Conservation (phyloP, 495 filamentous ascomycete genomes). For the Trichoderma orchidacearum region DNA sequence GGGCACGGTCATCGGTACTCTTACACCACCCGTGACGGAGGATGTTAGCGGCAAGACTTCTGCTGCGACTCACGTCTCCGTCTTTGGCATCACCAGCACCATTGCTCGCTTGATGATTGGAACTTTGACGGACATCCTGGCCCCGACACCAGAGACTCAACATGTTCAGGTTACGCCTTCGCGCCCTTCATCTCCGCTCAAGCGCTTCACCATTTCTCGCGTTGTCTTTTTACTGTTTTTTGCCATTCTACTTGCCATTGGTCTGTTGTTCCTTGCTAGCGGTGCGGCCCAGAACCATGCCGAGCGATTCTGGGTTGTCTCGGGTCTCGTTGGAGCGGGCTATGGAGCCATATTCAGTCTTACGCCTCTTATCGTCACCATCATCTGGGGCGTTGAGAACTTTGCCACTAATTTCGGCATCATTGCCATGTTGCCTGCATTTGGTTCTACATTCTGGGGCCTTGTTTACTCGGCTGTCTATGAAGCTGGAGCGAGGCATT, state of each 20-base stretch:
- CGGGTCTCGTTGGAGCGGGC: conserved; percentile 67
- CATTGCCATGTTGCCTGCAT: conserved; percentile 76
- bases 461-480: conserved; percentile 71
- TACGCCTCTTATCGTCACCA: conserved; percentile 77
- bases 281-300: conserved; percentile 51
- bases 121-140: conserved; percentile 74
- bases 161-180: conserved; percentile 22
- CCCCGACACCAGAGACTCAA: conserved; percentile 41
- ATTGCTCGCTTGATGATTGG: conserved; percentile 73
- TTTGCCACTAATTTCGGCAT: conserved; percentile 98
- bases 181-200: conserved; percentile 17
- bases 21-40: conserved; percentile 49
- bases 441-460: conserved; percentile 77
- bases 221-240: conserved; percentile 65
- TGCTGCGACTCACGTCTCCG: conserved; percentile 82
- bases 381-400: conserved; percentile 97
- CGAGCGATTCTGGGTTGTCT: conserved; percentile 66
- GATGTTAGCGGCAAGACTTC: conserved; percentile 37
- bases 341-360: conserved; percentile 88
- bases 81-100: conserved; percentile 84
- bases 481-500: conserved; percentile 40
- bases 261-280: conserved; percentile 61
- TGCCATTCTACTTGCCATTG: conserved; percentile 60
- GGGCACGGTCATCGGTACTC: conserved; percentile 79
- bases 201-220: conserved; percentile 52